Evolutionary conservation across 108 stramenopile species (phyloP).

Genomic region (Fistulifera solaris): DNA sequence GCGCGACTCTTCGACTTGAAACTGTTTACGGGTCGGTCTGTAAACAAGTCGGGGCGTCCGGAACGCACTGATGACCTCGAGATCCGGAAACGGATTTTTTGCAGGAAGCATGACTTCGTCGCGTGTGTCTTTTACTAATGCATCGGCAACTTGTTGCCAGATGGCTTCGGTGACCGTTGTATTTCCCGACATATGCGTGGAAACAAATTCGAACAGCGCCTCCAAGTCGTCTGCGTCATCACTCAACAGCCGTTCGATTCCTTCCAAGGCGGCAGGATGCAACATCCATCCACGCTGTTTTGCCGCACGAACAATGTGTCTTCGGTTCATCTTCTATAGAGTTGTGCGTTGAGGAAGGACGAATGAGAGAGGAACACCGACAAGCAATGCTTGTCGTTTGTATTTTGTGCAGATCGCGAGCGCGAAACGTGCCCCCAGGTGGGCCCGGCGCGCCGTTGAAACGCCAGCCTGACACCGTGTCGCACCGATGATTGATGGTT

Average conservation of each 20-base stretch:
- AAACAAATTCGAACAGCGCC: not conserved
- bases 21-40: conserved; percentile 34
- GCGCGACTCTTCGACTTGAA: conserved; percentile 13
- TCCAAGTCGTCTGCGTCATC: conserved; percentile 1
- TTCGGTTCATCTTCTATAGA: conserved; percentile 9
- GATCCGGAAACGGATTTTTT: not conserved
- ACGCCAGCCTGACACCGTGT: too few relatives aligned
- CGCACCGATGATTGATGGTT: too few relatives aligned
- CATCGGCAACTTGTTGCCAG: conserved; percentile 3
- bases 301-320: conserved; percentile 28
- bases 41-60: conserved; percentile 30
- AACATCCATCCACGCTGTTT: conserved; percentile 27
- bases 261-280: conserved; percentile 25
- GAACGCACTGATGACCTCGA: conserved; percentile 29
- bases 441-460: too few relatives aligned
- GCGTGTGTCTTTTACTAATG: not conserved
- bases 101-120: not conserved
- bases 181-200: not conserved
- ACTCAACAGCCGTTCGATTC: conserved; percentile 4
- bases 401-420: too few relatives aligned
- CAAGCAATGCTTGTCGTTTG: too few relatives aligned
- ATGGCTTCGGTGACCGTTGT: not conserved
- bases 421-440: too few relatives aligned
- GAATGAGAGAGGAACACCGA: too few relatives aligned
- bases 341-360: too few relatives aligned